A percentile compares a stretch with the other conserved stretches of the same genome.
These are phyloP conservation scores for Penicillium pulvis DNA, from an alignment of 495 filamentous ascomycete species.

Conservation along the genomic window DNA sequence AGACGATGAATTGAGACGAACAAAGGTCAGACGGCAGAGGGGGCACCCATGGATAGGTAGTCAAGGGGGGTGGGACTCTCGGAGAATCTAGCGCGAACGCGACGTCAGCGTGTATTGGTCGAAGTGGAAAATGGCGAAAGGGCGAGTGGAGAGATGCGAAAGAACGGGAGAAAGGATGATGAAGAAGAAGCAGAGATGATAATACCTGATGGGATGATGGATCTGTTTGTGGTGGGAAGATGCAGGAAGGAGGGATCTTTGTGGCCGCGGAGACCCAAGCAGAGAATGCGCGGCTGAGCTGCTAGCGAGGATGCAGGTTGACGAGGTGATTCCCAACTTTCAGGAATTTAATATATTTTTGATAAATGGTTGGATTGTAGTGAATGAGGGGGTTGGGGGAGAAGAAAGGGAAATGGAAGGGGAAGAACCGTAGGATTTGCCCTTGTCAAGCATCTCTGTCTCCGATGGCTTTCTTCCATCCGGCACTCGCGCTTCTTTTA, in stretches of 20 bases:
- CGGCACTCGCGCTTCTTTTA: not conserved
- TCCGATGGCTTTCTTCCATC: not conserved
- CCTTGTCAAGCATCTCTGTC: not conserved
- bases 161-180: not conserved
- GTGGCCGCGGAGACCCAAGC: slow-evolving; percentile 31
- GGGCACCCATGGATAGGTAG: slow-evolving; percentile 22
- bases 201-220: slow-evolving; percentile 30
- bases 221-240: slow-evolving; percentile 35
- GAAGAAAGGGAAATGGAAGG: not conserved
- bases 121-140: slow-evolving; percentile 7
- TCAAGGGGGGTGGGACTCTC: slow-evolving; percentile 26
- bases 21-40: slow-evolving; percentile 13
- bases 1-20: slow-evolving; percentile 24
- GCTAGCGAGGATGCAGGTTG: slow-evolving; percentile 25
- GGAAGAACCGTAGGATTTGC: slow-evolving; percentile 1
- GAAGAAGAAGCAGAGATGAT: slow-evolving; percentile 20
- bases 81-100: slow-evolving; percentile 28
- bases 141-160: slow-evolving; percentile 1
- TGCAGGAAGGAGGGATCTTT: slow-evolving; percentile 32
- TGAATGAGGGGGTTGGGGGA: not conserved
- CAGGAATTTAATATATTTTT: not conserved
- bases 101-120: slow-evolving; percentile 26
- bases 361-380: not conserved
- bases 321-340: slow-evolving; percentile 1
- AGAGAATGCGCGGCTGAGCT: slow-evolving; percentile 35